These are phyloP conservation scores for Flaveria floridana DNA, from an alignment of 140 eudicot species.

Conservation along the genomic window DNA sequence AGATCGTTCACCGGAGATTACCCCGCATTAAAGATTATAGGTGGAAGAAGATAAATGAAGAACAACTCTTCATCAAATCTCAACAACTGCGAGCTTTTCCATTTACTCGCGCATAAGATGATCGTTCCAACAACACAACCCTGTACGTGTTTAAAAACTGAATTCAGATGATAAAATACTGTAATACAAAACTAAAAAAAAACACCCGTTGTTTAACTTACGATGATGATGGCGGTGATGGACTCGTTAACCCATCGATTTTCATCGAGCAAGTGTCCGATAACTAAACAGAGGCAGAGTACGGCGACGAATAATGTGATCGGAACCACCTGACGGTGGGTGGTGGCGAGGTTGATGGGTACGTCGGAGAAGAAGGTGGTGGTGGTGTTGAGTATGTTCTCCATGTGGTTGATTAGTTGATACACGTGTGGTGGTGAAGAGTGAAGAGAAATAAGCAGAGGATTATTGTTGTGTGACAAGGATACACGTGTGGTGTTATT, in stretches of 20 bases:
- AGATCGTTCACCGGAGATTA: constrained; percentile 1
- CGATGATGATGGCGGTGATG: constrained; percentile 70
- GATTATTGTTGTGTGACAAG: constrained; percentile 39
- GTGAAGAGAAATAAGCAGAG: constrained; percentile 13
- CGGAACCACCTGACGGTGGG: constrained; percentile 53
- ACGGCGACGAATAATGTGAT: constrained; percentile 71
- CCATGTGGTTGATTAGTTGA: constrained; percentile 16
- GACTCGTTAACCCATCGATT: constrained; percentile 86
- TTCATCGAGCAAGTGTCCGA: constrained; percentile 76
- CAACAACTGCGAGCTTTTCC: constrained; percentile 67
- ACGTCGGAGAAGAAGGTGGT: constrained; percentile 1
- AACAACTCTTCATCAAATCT: constrained; percentile 81
- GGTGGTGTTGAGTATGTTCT: background rate
- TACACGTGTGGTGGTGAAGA: background rate
- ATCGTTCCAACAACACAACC: constrained; percentile 67
- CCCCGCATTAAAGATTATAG: constrained; percentile 99
- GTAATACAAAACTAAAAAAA: background rate
- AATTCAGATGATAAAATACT: background rate
- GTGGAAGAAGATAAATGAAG: constrained; percentile 93
- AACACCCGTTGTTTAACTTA: constrained; percentile 9
- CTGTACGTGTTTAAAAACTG: constrained; percentile 29
- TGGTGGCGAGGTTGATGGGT: background rate
- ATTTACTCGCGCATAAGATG: constrained; percentile 56
- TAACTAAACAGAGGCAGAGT: constrained; percentile 57
- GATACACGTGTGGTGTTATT: constrained; percentile 38